Evolutionary conservation across 495 filamentous ascomycete genomes (phyloP).

Genomic region (Coniosporium apollinis): DNA sequence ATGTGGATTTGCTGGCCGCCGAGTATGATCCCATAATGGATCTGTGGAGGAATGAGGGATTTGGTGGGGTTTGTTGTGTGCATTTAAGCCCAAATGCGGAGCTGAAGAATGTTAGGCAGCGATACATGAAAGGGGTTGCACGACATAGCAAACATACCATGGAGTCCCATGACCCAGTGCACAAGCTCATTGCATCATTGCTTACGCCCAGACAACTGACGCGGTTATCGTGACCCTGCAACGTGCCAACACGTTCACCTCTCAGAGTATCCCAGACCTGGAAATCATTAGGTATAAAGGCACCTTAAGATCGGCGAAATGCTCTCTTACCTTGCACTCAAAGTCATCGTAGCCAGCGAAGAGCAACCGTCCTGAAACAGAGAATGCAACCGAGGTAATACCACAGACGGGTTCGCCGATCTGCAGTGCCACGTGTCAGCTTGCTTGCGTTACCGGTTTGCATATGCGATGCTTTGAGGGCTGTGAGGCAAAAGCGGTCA

Average conservation of each 20-base stretch:
- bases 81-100: slow-evolving; percentile 23
- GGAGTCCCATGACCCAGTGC: slow-evolving; percentile 98
- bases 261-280: slow-evolving; percentile 97
- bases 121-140: slow-evolving; percentile 2
- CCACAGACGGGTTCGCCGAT: slow-evolving; percentile 94
- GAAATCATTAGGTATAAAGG: slow-evolving; percentile 8
- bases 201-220: slow-evolving; percentile 97
- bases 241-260: slow-evolving; percentile 88
- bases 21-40: no score
- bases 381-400: slow-evolving; percentile 96
- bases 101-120: slow-evolving; percentile 13
- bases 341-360: slow-evolving; percentile 99
- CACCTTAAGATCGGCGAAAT: background rate
- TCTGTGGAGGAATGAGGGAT: no score
- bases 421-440: slow-evolving; percentile 30
- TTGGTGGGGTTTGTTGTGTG: no score
- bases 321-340: slow-evolving; percentile 74
- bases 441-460: background rate
- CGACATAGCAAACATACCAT: slow-evolving; percentile 46
- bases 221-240: slow-evolving; percentile 95
- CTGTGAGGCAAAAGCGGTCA: slow-evolving; percentile 15
- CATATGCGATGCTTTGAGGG: background rate
- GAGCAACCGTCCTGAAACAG: slow-evolving; percentile 84
- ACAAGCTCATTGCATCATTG: slow-evolving; percentile 97
- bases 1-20: no score